These are phyloP conservation scores for Sanghuangporus sanghuang DNA, from an alignment of 1,284 basidiomycete species.

Conservation along the genomic window DNA sequence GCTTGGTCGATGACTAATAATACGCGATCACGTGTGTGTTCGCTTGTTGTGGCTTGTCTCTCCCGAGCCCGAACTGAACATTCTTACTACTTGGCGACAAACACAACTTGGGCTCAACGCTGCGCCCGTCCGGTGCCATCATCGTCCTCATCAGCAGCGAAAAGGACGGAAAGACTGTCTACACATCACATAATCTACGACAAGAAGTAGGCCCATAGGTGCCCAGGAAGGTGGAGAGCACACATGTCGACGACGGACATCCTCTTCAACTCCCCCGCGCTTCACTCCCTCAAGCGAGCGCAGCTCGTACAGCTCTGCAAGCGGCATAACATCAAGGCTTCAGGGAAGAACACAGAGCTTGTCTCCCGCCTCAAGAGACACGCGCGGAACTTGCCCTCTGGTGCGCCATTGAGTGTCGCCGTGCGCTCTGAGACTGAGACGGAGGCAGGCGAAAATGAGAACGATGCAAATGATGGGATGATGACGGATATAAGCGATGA, in stretches of 20 bases:
- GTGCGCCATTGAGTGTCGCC: slow-evolving; percentile 46
- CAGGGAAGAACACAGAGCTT: slow-evolving; percentile 70
- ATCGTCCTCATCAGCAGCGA: not conserved
- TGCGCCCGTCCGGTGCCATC: not conserved
- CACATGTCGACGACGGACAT: slow-evolving; percentile 67
- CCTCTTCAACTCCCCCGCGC: slow-evolving; percentile 72
- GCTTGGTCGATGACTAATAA: not conserved
- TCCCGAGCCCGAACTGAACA: too few species aligned
- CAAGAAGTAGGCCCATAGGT: not conserved
- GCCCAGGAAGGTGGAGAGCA: not conserved
- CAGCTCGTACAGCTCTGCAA: slow-evolving; percentile 80
- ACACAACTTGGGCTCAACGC: not conserved
- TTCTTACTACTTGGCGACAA: not conserved
- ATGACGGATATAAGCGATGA: slow-evolving; percentile 27
- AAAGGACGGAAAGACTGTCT: not conserved
- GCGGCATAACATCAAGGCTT: slow-evolving; percentile 68
- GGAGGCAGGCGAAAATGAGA: not conserved
- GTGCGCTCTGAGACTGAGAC: slow-evolving; percentile 31
- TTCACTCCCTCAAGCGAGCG: slow-evolving; percentile 73
- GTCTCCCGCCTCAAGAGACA: slow-evolving; percentile 61
- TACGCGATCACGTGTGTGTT: not conserved
- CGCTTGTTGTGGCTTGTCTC: not conserved
- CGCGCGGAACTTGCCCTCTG: slow-evolving; percentile 51
- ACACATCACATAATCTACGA: not conserved
- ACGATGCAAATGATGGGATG: slow-evolving; percentile 19